Percentiles rank a stretch among this genome's conserved stretches.
Evolutionary conservation across 1,284 basidiomycete genomes (phyloP).

Genomic region (Leccinum subspadiceum): DNA sequence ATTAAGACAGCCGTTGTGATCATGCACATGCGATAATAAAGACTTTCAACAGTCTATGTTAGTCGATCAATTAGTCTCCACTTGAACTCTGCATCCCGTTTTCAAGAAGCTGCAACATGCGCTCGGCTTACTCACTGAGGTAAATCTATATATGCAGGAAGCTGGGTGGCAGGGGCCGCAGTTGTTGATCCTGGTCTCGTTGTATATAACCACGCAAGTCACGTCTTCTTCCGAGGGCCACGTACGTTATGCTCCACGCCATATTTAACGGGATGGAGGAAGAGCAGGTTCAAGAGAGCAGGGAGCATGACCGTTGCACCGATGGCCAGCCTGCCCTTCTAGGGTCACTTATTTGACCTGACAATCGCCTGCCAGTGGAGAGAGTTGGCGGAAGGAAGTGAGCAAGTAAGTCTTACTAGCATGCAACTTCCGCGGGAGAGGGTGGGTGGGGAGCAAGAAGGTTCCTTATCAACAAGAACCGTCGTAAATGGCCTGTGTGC

Average conservation of each 20-base stretch:
- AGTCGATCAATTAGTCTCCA: not conserved
- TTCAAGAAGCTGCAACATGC: not conserved
- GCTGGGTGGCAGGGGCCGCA: not conserved
- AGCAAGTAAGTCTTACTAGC: not conserved
- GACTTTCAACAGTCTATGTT: not conserved
- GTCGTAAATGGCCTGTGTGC: accelerated
- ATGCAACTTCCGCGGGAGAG: not conserved
- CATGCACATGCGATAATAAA: not conserved
- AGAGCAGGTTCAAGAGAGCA: not conserved
- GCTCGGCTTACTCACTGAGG: not conserved
- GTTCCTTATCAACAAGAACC: not conserved
- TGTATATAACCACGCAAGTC: not conserved
- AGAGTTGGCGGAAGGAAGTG: not conserved
- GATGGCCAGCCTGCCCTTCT: not conserved
- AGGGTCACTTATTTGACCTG: not conserved
- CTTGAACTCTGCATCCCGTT: not conserved
- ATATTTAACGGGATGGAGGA: not conserved
- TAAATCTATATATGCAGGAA: not conserved
- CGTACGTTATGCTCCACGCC: not conserved
- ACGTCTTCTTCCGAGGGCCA: not conserved
- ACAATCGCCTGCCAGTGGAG: too few species aligned
- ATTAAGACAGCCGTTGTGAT: not conserved
- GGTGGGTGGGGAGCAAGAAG: not conserved
- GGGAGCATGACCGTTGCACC: not conserved
- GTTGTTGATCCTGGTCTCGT: not conserved